Evolutionary conservation across 2,329 filamentous ascomycete species (phyloP), one percentile per base, ranked within the genome.

Genomic region (Fusarium ambrosium): DNA sequence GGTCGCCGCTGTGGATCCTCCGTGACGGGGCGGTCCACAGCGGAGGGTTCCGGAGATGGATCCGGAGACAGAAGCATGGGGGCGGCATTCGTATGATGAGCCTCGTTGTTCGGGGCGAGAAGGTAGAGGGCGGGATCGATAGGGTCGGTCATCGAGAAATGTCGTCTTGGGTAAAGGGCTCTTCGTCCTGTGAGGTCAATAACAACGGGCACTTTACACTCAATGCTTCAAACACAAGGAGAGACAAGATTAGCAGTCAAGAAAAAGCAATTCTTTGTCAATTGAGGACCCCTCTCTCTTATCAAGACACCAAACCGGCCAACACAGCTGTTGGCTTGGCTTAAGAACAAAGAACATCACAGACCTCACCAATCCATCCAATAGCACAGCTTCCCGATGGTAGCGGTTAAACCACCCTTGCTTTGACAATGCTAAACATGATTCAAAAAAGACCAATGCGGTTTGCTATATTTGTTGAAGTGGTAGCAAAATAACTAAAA

Each of bases 291-390:
- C 56, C 34, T 22, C 56, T 59, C 55, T 41, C 36, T 39, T 39
- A 59, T 36, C 22, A 41, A 39, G 36, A 53, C 6, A n/a, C 45
- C 43, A 18, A 45, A 61, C 29, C 13, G 53, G 61, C 61, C 59
- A 62, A 20, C 48, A 53, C 10, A 6, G 16, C 34, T 56, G 53
- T 62, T 65, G 22, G 39, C 36, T 32, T 32, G 41, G 36, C 29
- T 10, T 6, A 32, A 62, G 62, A 61, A 77, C 75, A 77, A 77
- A 77, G 72, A 73, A 45, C 55, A 62, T 68, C 64, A 72, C 61
- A 58, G 71, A 37, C 64, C 60, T 68, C 56, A 56, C 11, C 16
- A 36, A 13, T 36, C 65, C 55, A 53, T 29, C 36, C 34, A 58
- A 63, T 62, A 4, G 27, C n/a, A 34, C 6, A 6, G 20, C 56